A percentile compares a stretch with the other conserved stretches of the same genome.
Conservation (phyloP, 306 rosid genomes). For the Delonix regia region DNA sequence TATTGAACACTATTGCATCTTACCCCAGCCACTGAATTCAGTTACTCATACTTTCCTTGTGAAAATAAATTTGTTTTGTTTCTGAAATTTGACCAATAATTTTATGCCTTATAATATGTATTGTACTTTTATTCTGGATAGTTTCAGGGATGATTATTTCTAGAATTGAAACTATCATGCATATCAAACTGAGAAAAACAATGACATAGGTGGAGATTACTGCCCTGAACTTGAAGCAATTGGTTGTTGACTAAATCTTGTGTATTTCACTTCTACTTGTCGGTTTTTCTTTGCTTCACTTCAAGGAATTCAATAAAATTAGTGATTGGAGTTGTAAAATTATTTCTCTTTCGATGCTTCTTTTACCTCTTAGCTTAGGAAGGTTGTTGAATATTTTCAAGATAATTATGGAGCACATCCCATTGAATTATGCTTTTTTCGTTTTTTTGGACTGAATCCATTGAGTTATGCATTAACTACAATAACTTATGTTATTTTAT, state of each 20-base stretch:
- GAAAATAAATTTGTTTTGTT: neutral
- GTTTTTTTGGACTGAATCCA: too few relatives aligned
- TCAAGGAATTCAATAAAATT: neutral
- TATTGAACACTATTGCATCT: neutral
- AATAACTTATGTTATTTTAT: neutral
- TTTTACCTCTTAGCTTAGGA: neutral
- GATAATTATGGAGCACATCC: neutral
- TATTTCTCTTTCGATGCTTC: neutral
- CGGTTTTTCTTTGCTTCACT: neutral
- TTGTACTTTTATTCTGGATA: neutral
- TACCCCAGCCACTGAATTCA: neutral
- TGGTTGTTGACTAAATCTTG: neutral
- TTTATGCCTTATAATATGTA: neutral
- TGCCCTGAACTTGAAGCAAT: neutral
- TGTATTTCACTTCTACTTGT: neutral
- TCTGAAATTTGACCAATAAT: neutral
- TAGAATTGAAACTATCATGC: neutral
- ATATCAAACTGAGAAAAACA: neutral
- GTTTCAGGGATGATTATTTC: neutral
- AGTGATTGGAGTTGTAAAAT: neutral
- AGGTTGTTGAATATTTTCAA: conserved; percentile 9
- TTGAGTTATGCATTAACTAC: neutral
- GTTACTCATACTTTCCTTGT: neutral
- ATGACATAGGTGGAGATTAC: neutral
- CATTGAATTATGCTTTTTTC: conserved; percentile 18